Evolutionary conservation across 768 basidiomycete species (phyloP).

Genomic region (Asterophora parasitica): DNA sequence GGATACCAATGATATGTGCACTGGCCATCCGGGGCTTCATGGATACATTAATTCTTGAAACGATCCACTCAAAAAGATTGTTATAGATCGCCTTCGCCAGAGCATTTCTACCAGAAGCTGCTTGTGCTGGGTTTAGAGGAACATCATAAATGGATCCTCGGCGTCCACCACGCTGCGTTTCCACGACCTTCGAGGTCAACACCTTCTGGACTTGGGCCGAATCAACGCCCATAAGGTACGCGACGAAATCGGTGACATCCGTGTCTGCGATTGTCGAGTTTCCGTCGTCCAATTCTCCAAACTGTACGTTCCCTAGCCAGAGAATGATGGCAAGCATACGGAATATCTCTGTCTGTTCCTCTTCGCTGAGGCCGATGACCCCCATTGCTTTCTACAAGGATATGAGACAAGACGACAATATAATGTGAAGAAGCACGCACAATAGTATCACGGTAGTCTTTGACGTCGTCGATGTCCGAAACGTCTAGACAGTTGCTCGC

Average conservation of each 20-base stretch:
- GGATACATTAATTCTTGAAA: constrained; percentile 89
- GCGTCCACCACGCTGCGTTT: constrained; percentile 89
- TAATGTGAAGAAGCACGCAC: constrained; percentile 38
- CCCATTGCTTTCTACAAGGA: constrained; percentile 80
- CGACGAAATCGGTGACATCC: constrained; percentile 91
- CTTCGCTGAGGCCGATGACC: constrained; percentile 77
- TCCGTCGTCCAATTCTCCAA: constrained; percentile 82
- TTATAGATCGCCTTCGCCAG: constrained; percentile 96
- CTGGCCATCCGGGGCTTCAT: constrained; percentile 82
- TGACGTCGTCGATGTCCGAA: constrained; percentile 80
- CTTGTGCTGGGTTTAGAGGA: constrained; percentile 90
- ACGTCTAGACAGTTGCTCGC: constrained; percentile 91
- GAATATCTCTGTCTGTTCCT: constrained; percentile 91
- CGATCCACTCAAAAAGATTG: constrained; percentile 99
- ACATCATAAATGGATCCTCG: constrained; percentile 97
- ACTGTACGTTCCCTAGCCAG: constrained; percentile 97
- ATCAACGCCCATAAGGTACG: constrained; percentile 90
- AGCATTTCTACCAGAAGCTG: constrained; percentile 83
- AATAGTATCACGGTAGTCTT: constrained; percentile 86
- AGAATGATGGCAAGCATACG: constrained; percentile 87
- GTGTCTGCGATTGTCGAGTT: constrained; percentile 79
- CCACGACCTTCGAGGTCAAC: constrained; percentile 78
- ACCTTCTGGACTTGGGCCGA: constrained; percentile 77
- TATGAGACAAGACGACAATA: constrained; percentile 3
- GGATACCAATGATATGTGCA: constrained; percentile 86